phyloP scores from a whole-genome alignment of 306 rosid genomes.

The Dalbergia cochinchinensis region DNA sequence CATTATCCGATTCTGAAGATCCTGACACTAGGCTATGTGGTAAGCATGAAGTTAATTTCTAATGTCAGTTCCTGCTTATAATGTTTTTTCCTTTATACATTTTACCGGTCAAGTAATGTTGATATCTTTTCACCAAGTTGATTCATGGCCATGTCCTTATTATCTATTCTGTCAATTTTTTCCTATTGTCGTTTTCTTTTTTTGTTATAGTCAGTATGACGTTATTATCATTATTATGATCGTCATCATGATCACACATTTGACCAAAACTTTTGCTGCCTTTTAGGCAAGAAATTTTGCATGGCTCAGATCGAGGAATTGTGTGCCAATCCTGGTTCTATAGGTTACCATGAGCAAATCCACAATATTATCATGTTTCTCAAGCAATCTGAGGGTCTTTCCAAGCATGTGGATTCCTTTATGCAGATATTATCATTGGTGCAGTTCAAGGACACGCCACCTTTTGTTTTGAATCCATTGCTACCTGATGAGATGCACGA shows the following conservation, averaged over 20 bases:
- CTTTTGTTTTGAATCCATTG: constrained; percentile 75
- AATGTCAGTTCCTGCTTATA: constrained; percentile 29
- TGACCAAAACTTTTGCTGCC: constrained; percentile 30
- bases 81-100: constrained; percentile 8
- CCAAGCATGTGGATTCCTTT: constrained; percentile 92
- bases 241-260: background rate
- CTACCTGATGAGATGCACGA: constrained; percentile 83
- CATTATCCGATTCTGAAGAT: constrained; percentile 90
- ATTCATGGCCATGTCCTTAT: constrained; percentile 25
- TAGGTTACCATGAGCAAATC: constrained; percentile 73
- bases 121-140: background rate
- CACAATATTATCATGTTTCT: constrained; percentile 80
- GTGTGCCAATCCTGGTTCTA: constrained; percentile 66
- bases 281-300: constrained; percentile 83
- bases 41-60: constrained; percentile 51
- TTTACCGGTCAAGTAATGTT: constrained; percentile 27
- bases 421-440: constrained; percentile 91
- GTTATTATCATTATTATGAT: background rate
- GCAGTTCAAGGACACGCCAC: constrained; percentile 68
- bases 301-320: constrained; percentile 84
- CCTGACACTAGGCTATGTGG: constrained; percentile 74
- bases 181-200: background rate
- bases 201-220: no score
- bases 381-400: constrained; percentile 82
- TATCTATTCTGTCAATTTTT: background rate